Evolutionary conservation across 140 eudicot genomes (phyloP).

Genomic region (Cichorium intybus): DNA sequence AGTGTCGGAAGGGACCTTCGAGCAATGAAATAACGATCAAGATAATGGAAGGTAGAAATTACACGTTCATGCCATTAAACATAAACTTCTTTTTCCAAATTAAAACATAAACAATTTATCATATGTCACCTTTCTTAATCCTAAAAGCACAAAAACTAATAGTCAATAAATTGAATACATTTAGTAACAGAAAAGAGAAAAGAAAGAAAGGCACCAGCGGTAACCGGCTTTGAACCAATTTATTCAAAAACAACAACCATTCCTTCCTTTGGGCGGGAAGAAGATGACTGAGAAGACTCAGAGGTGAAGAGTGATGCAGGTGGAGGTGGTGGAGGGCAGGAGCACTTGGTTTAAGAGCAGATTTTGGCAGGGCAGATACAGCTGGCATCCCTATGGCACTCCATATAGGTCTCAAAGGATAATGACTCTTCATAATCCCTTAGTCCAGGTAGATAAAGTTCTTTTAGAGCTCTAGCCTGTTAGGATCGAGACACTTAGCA

Average conservation of each 20-base stretch:
- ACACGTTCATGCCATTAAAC: too few relatives aligned
- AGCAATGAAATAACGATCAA: constrained; percentile 72
- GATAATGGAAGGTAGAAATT: constrained; percentile 66
- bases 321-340: constrained; percentile 95
- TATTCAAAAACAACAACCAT: constrained; percentile 93
- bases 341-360: constrained; percentile 51
- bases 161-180: constrained; percentile 8
- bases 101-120: too few relatives aligned
- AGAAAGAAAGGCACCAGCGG: constrained; percentile 50
- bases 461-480: constrained; percentile 94
- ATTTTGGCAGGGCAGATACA: constrained; percentile 51
- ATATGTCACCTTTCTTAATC: constrained; percentile 77
- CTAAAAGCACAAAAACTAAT: constrained; percentile 26
- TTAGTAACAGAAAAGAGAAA: background rate
- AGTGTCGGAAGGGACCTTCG: constrained; percentile 55
- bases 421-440: constrained; percentile 73
- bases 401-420: constrained; percentile 95
- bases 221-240: constrained; percentile 65
- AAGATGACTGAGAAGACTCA: constrained; percentile 67
- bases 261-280: constrained; percentile 77
- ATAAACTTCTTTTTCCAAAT: too few relatives aligned
- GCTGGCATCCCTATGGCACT: constrained; percentile 69
- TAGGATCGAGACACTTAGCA: too few relatives aligned
- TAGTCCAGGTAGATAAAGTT: constrained; percentile 76
- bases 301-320: constrained; percentile 68